Evolutionary conservation across 352 stramenopile species (phyloP), one percentile per base, ranked within the genome.

Genomic region (Globisporangium rhizosaccharum): DNA sequence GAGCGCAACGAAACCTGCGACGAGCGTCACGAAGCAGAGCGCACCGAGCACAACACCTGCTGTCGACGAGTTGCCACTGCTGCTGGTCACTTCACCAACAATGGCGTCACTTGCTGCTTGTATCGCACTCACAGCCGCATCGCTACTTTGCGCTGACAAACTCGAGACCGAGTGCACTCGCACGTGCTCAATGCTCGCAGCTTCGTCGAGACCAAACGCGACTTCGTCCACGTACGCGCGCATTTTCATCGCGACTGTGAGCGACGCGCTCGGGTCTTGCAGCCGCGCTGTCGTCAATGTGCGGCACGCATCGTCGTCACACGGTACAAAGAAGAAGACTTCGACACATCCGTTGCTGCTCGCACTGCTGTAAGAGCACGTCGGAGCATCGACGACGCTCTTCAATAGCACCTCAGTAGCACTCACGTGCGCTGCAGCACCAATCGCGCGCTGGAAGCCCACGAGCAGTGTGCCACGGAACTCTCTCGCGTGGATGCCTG

Each of bases 211-310:
- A 8, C 66, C 66, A 30, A 63, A 70, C 23, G 50, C 58, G 2
- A 51, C 39, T 9, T 53, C 9, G 17, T 70, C 56, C 0, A 70
- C 36, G 47, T 47, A 18, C 36, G 37, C 58, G 44, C 68, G 65
- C 64, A 71, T 62, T 47, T 66, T 67, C 56, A 65, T 69, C 37
- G 60, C 36, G 25, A 74, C 60, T 28, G 49, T 46, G 3, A 60
- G 52, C 15, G 53, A 46, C 17, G 63, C 60, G 14, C 58, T 63
- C 20, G 50, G 59, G 26, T 69, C 57, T 14, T 61, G 56, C 49
- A 59, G 54, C 20, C 68, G 57, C 42, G 54, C 63, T 20, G 50
- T 57, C 6, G 30, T 39, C 10, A n/a, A 55, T 46, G 2, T 23
- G 5, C 64, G 63, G 36, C 67, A 74, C 0, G 23, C 36, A 7